Base-by-base conservation (phyloP, 345 rosid species). In the Euphorbia lathyris region DNA sequence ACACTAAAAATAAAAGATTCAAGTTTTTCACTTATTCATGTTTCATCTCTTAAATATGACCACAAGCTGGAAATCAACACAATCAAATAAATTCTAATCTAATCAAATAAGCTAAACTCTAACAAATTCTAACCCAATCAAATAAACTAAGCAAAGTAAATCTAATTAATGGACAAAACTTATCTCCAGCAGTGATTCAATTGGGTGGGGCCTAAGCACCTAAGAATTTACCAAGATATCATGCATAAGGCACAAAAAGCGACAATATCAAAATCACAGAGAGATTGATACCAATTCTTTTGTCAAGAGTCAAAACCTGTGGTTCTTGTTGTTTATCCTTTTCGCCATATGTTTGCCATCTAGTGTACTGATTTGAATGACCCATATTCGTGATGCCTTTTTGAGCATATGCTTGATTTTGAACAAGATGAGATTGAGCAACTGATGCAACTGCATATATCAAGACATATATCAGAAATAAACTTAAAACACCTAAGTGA, bases 271-370 rank as follows among this genome's bases (percentile, higher is more conserved):
- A 26, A 36, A 61, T 19, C 27, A 29, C 40, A 62, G 19, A 62
- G 66, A 62, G 66, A 62, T 36, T n/a, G 14, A 11, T 62, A 62
- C 66, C 50, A 62, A 36, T 36, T 62, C 13, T 61, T n/a, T 38
- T 62, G 66, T 38, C 48, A 38, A 20, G 29, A 62, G 16, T 36
- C 27, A 22, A 22, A 36, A 62, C 66, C 48, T 11, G 29, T 38
- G 8, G 66, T 43, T 32, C 64, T 62, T 62, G 47, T 34, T 61
- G 7, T 38, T 62, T 62, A 23, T 43, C 66, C 66, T 62, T 30
- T 23, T 23, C 26, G 45, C 38, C 48, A 19, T 32, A n/a, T n/a
- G n/a, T n/a, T n/a, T n/a, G n/a, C n/a, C n/a, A n/a, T n/a, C n/a
- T n/a, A n/a, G 45, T 5, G 9, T 60, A 36, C 27, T 38, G 50